Percentiles rank a stretch among this genome's conserved stretches.
These are phyloP conservation scores for Fusarium sp. DNA, from an alignment of 2,329 filamentous ascomycete species.

Conservation along the genomic window DNA sequence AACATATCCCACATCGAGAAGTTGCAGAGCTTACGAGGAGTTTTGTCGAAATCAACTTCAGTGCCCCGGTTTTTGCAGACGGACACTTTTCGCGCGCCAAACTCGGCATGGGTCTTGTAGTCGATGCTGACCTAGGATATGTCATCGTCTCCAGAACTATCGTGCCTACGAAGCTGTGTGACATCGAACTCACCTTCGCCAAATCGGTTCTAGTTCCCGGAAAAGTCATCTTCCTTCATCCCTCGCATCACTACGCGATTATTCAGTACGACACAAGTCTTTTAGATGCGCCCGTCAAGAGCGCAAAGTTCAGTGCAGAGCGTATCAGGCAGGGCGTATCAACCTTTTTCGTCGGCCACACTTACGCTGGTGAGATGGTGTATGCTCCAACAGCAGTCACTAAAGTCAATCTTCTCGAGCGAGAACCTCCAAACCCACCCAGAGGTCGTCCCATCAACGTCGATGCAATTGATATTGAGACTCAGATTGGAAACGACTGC, in stretches of 20 bases:
- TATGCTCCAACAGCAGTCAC: constrained; percentile 95
- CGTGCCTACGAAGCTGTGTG: constrained; percentile 94
- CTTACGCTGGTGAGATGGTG: constrained; percentile 91
- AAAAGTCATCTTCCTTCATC: constrained; percentile 95
- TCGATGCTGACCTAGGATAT: constrained; percentile 93
- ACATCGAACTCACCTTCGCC: constrained; percentile 96
- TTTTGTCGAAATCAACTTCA: constrained; percentile 93
- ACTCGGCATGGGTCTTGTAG: constrained; percentile 93
- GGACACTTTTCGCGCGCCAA: constrained; percentile 73
- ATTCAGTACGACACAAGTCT: constrained; percentile 93
- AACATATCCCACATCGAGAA: constrained; percentile 85
- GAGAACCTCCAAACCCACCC: constrained; percentile 91
- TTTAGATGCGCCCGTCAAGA: constrained; percentile 91
- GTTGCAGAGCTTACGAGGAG: constrained; percentile 92
- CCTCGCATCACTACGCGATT: constrained; percentile 94
- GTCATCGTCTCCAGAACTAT: constrained; percentile 94
- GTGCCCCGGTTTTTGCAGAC: constrained; percentile 94
- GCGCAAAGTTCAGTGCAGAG: constrained; percentile 82
- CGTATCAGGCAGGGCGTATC: constrained; percentile 92
- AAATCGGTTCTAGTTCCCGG: constrained; percentile 95
- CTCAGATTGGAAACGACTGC: constrained; percentile 87
- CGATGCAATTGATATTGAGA: constrained; percentile 96
- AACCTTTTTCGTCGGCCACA: constrained; percentile 96
- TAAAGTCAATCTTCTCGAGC: constrained; percentile 92
- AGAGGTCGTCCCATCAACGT: constrained; percentile 94